A percentile compares a stretch with the other conserved stretches of the same genome.
Evolutionary conservation across 2,329 filamentous ascomycete genomes (phyloP).

Genomic region (Aureobasidium sp.): DNA sequence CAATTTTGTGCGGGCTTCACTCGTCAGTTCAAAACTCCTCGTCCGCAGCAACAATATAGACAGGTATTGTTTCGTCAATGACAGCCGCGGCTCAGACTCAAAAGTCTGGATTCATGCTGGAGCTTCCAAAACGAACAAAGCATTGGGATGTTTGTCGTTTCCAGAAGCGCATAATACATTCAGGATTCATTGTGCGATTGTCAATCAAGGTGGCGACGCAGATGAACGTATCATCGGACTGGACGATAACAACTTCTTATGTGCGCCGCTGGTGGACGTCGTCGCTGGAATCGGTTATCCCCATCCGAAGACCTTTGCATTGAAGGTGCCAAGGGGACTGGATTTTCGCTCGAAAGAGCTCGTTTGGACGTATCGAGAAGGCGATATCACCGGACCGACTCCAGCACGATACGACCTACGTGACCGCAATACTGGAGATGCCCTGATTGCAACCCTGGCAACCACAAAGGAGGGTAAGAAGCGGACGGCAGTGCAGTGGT

Average conservation of each 20-base stretch:
- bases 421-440: not conserved
- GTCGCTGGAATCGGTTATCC: constrained; percentile 5
- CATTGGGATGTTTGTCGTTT: not conserved
- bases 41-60: constrained; percentile 1
- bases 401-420: not conserved
- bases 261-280: not conserved
- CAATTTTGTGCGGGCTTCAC: not conserved
- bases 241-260: not conserved
- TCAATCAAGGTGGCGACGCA: not conserved
- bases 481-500: constrained; percentile 30
- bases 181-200: not conserved
- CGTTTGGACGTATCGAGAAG: not conserved
- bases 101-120: constrained; percentile 15
- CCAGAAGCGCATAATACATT: constrained; percentile 10
- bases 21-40: not conserved
- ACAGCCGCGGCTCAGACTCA: not conserved
- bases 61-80: constrained; percentile 7
- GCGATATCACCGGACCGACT: not conserved
- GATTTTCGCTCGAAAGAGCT: not conserved
- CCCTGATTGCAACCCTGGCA: not conserved
- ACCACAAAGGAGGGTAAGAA: constrained; percentile 29
- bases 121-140: constrained; percentile 1
- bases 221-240: not conserved
- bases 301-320: not conserved
- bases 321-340: not conserved